Conservation (phyloP, 768 basidiomycete genomes). For the Lactarius vividus region DNA sequence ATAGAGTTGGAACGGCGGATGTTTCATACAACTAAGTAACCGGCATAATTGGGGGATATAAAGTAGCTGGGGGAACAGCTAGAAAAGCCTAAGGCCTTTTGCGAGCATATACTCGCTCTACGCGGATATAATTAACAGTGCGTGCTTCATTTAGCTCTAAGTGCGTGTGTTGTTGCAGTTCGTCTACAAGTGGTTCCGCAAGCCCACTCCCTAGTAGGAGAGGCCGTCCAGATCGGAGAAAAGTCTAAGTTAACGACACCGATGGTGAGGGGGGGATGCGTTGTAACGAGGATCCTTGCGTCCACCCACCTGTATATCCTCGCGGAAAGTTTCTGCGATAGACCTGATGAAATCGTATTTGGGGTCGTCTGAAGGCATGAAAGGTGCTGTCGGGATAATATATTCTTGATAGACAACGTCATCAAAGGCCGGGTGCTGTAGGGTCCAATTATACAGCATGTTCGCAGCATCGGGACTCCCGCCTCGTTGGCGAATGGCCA, state of each 20-base stretch:
- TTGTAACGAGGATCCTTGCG: neutral
- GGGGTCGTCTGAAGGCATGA: conserved; percentile 35
- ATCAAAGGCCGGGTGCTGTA: conserved; percentile 54
- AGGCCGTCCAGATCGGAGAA: conserved; percentile 64
- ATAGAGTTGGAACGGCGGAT: neutral
- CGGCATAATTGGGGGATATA: conserved; percentile 1
- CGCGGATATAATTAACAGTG: conserved; percentile 48
- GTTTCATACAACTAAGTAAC: conserved; percentile 8
- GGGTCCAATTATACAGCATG: conserved; percentile 54
- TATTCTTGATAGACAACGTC: conserved; percentile 55
- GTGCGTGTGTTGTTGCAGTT: conserved; percentile 51
- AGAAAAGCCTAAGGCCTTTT: conserved; percentile 35
- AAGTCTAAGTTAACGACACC: conserved; percentile 43
- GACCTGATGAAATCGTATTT: conserved; percentile 29
- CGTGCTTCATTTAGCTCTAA: conserved; percentile 50
- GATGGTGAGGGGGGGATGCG: conserved; percentile 6
- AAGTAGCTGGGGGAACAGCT: conserved; percentile 2
- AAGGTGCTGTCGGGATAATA: conserved; percentile 63
- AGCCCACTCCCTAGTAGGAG: conserved; percentile 64
- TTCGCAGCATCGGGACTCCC: conserved; percentile 62
- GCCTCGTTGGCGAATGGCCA: conserved; percentile 54
- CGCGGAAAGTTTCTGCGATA: conserved; percentile 41
- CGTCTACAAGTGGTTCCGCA: conserved; percentile 49
- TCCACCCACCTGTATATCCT: conserved; percentile 52
- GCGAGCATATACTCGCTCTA: conserved; percentile 62